phyloP scores from a whole-genome alignment of 169 alveolate genomes.

The Plasmodium blacklocki region DNA sequence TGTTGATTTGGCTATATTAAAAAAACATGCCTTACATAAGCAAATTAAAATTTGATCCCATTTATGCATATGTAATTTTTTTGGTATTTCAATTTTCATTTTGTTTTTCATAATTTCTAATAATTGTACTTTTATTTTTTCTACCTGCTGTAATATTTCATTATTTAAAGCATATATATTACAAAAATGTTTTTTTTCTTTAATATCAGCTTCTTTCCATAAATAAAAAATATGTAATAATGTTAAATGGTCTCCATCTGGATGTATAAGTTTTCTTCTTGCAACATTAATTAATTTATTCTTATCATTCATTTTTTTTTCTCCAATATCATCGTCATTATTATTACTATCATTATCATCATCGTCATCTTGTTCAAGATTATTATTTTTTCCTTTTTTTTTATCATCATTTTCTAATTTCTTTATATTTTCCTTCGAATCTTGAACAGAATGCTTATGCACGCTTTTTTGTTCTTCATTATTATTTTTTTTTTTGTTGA shows the following conservation, averaged over 20 bases:
- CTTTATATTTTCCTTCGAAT: neutral
- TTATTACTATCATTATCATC: neutral
- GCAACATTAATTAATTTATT: conserved; percentile 93
- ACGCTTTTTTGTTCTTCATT: neutral
- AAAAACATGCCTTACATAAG: conserved; percentile 82
- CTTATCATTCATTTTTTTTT: conserved; percentile 89
- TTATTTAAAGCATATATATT: conserved; percentile 84
- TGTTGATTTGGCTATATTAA: conserved; percentile 78
- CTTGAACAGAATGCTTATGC: neutral
- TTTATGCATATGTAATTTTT: conserved; percentile 70
- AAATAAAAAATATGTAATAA: conserved; percentile 90
- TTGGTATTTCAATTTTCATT: conserved; percentile 8
- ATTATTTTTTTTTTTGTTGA: neutral
- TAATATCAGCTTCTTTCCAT: conserved; percentile 78
- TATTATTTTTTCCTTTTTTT: neutral
- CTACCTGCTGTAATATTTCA: conserved; percentile 86
- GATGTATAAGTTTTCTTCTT: conserved; percentile 93
- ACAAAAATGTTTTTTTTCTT: conserved; percentile 87
- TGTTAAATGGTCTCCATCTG: conserved; percentile 98
- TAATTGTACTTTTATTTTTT: conserved; percentile 57
- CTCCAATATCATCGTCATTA: conserved; percentile 6
- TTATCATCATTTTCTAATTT: neutral
- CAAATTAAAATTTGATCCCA: conserved; percentile 77
- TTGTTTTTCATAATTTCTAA: conserved; percentile 43
- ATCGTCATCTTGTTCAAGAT: neutral